A percentile compares a stretch with the other conserved stretches of the same genome.
Conservation (phyloP, 2,329 filamentous ascomycete species). For the Xylariomycetidae sp. region DNA sequence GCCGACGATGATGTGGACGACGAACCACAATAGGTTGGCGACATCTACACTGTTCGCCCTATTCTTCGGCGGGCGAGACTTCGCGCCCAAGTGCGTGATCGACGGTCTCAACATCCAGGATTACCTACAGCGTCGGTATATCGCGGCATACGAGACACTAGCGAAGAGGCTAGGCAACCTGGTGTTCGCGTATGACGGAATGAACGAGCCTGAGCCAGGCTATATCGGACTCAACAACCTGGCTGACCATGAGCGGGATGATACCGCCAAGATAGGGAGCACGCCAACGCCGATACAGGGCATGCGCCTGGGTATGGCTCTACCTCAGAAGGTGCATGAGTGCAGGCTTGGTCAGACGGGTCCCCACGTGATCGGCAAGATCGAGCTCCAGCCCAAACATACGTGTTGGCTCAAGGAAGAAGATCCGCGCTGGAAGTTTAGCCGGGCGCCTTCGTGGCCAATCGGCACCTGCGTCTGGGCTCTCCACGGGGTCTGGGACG, state of each 20-base stretch:
- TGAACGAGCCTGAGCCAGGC: conserved; percentile 20
- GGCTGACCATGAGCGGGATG: conserved; percentile 10
- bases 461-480: conserved; percentile 19
- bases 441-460: conserved; percentile 10
- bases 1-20: conserved; percentile 23
- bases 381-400: conserved; percentile 8
- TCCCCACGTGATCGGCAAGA: conserved; percentile 14
- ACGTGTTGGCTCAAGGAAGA: conserved; percentile 16
- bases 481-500: conserved; percentile 18
- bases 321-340: conserved; percentile 11
- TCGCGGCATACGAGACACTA: conserved; percentile 14
- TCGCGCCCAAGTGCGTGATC: conserved; percentile 16
- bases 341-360: conserved; percentile 18
- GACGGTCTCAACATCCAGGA: conserved; percentile 21
- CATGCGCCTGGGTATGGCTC: conserved; percentile 17
- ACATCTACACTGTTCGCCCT: conserved; percentile 16
- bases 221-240: conserved; percentile 15
- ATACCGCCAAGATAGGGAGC: conserved; percentile 17
- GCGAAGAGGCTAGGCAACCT: conserved; percentile 13
- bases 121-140: conserved; percentile 18
- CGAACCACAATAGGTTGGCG: conserved; percentile 19
- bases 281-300: conserved; percentile 16
- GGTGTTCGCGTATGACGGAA: conserved; percentile 18
- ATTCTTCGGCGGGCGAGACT: conserved; percentile 17
- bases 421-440: conserved; percentile 16